These are phyloP conservation scores for Fusarium denticulatum DNA, from an alignment of 2,329 filamentous ascomycete species.

Conservation along the genomic window DNA sequence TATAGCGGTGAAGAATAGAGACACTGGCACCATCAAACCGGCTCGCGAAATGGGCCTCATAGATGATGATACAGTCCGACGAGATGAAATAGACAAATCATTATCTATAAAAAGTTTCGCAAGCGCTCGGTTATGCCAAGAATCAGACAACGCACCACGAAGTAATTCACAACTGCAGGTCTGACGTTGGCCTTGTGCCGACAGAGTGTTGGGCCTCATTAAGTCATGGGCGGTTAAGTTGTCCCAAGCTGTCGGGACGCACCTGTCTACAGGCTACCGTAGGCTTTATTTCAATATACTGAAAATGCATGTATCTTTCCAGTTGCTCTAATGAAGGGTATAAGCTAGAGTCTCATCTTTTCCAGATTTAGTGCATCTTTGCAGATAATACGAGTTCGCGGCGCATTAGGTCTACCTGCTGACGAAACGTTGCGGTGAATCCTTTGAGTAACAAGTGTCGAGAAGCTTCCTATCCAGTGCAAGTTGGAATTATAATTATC, in stretches of 20 bases:
- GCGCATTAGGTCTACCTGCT: conserved; percentile 9
- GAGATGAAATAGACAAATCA: conserved; percentile 29
- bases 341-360: background rate
- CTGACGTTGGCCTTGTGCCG: background rate
- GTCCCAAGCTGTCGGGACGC: background rate
- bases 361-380: background rate
- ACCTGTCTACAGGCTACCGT: background rate
- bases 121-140: conserved; percentile 13
- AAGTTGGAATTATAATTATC: background rate
- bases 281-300: background rate
- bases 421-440: conserved; percentile 21
- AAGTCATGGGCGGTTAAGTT: conserved; percentile 8
- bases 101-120: background rate
- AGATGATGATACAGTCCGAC: conserved; percentile 15
- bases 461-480: background rate
- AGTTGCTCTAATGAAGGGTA: background rate
- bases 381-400: background rate
- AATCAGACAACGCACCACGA: background rate
- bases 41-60: conserved; percentile 2
- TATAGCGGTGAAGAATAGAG: conserved; percentile 29
- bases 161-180: background rate
- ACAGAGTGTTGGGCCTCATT: background rate
- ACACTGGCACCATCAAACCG: conserved; percentile 9
- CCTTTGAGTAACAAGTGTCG: conserved; percentile 6
- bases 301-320: background rate